phyloP scores from a whole-genome alignment of 2,329 filamentous ascomycete genomes.

The Arachnomyces sp. region DNA sequence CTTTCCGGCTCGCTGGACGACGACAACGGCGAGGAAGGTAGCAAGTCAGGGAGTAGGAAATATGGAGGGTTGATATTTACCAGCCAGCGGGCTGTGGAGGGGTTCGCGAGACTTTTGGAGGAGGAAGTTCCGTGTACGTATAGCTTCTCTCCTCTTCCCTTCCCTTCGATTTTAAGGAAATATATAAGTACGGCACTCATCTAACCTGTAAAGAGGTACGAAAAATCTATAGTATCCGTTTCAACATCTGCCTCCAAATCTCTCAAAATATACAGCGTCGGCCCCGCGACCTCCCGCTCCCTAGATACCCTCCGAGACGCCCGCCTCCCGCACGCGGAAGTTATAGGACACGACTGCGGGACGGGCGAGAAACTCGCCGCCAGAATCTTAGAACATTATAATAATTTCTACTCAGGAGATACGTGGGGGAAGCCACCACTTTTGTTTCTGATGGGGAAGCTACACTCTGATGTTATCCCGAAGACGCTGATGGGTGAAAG shows the following conservation, averaged over 20 bases:
- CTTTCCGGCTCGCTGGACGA: conserved; percentile 14
- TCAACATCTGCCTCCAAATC: conserved; percentile 15
- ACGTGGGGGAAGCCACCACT: conserved; percentile 45
- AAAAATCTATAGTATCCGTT: conserved; percentile 1
- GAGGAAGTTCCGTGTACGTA: conserved; percentile 23
- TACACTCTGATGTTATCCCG: conserved; percentile 82
- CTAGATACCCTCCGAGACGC: conserved; percentile 46
- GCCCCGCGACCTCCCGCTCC: conserved; percentile 54
- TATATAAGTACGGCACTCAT: neutral
- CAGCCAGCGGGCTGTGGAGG: conserved; percentile 43
- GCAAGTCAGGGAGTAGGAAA: conserved; percentile 9
- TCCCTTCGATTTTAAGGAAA: conserved; percentile 2
- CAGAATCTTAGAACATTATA: conserved; percentile 75
- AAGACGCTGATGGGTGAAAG: conserved; percentile 59
- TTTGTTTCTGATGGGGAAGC: conserved; percentile 84
- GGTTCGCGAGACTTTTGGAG: conserved; percentile 30
- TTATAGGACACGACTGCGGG: conserved; percentile 75
- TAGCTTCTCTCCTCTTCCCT: neutral
- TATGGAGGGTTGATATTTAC: conserved; percentile 46
- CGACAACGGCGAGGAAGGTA: conserved; percentile 15
- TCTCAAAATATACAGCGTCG: conserved; percentile 39
- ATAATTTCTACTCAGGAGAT: conserved; percentile 24
- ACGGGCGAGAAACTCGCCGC: conserved; percentile 73
- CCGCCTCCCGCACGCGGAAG: conserved; percentile 44
- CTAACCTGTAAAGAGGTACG: neutral